Conservation (phyloP, 2,329 filamentous ascomycete genomes). For the Alternaria hordeiaustralica region DNA sequence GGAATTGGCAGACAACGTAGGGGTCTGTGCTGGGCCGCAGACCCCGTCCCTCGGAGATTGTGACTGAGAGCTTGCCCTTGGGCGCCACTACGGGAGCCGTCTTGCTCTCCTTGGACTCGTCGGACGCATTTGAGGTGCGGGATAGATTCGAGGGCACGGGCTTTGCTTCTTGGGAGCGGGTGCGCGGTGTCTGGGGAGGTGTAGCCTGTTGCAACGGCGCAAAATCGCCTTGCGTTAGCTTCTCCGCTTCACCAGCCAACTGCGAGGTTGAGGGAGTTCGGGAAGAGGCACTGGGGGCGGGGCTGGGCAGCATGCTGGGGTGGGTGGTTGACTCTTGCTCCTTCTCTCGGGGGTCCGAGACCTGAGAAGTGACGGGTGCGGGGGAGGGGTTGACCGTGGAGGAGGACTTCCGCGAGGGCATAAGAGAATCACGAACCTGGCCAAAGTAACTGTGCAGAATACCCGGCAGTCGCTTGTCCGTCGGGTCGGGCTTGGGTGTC, state of each 20-base stretch:
- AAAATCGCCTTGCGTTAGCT: conserved; percentile 84
- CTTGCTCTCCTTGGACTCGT: conserved; percentile 48
- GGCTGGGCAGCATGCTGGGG: conserved; percentile 61
- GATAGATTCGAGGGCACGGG: conserved; percentile 54
- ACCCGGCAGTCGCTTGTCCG: conserved; percentile 92
- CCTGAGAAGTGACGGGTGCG: conserved; percentile 38
- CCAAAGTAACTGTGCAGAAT: conserved; percentile 96
- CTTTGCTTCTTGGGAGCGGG: conserved; percentile 72
- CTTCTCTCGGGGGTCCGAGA: conserved; percentile 30
- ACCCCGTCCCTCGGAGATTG: conserved; percentile 84
- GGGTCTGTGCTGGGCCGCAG: conserved; percentile 84
- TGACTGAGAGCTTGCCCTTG: conserved; percentile 88
- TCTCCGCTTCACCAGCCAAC: conserved; percentile 73
- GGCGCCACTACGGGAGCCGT: conserved; percentile 69
- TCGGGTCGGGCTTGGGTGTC: conserved; percentile 90
- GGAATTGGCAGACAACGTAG: conserved; percentile 96
- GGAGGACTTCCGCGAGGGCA: conserved; percentile 48
- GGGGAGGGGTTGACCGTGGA: conserved; percentile 48
- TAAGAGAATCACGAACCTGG: conserved; percentile 89
- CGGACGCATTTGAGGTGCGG: conserved; percentile 57
- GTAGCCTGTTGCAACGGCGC: conserved; percentile 78
- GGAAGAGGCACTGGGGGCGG: conserved; percentile 56
- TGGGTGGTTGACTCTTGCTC: conserved; percentile 39
- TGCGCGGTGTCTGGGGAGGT: conserved; percentile 86
- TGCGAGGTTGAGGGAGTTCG: conserved; percentile 62